Conservation (phyloP, 1,284 basidiomycete species). For the Apiotrichum siamense region DNA sequence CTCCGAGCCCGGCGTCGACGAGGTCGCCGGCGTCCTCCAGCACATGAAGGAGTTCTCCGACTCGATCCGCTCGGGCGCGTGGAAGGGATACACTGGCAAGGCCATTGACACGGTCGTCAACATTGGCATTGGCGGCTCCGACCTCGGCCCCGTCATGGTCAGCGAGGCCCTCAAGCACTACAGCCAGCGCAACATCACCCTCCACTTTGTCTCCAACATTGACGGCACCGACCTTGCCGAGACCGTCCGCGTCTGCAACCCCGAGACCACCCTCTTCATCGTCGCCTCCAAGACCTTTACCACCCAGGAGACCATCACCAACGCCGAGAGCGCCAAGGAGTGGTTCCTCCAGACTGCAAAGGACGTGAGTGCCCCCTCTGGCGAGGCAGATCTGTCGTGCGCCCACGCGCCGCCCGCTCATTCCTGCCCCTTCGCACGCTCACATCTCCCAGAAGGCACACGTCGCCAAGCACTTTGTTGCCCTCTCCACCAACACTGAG, state of each 20-base stretch:
- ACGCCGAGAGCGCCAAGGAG: slow-evolving; percentile 83
- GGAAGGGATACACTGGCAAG: slow-evolving; percentile 98
- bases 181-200: slow-evolving; percentile 77
- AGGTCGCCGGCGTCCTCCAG: slow-evolving; percentile 74
- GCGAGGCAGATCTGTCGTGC: too few relatives aligned
- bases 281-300: slow-evolving; percentile 98
- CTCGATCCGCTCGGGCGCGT: slow-evolving; percentile 72
- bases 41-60: slow-evolving; percentile 92
- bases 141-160: slow-evolving; percentile 97
- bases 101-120: slow-evolving; percentile 91
- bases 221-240: slow-evolving; percentile 97
- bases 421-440: too few relatives aligned
- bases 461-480: slow-evolving; percentile 98
- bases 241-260: slow-evolving; percentile 72
- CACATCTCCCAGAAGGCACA: slow-evolving; percentile 58
- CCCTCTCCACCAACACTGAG: slow-evolving; percentile 91
- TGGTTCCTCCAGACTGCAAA: slow-evolving; percentile 87
- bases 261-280: slow-evolving; percentile 94
- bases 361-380: slow-evolving; percentile 59
- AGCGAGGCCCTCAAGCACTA: slow-evolving; percentile 94
- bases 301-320: slow-evolving; percentile 98
- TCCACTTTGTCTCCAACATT: slow-evolving; percentile 95
- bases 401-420: too few relatives aligned
- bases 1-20: slow-evolving; percentile 70
- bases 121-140: slow-evolving; percentile 97